Conservation (phyloP, 306 rosid species). For the Rosa persica region DNA sequence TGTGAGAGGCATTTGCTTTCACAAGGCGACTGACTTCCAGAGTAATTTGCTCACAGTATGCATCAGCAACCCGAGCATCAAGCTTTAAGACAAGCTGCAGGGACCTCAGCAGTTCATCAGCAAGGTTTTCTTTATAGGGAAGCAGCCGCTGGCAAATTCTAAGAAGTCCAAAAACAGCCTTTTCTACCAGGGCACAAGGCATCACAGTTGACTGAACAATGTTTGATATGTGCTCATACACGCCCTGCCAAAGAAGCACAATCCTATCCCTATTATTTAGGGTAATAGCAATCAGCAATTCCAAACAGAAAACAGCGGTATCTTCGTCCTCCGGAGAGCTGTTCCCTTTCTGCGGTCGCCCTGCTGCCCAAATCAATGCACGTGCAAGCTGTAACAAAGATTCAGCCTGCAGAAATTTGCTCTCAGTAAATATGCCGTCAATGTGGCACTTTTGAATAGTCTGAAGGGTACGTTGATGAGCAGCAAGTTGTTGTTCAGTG, state of each 20-base stretch:
- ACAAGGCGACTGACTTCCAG: slow-evolving; percentile 97
- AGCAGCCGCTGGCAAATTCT: slow-evolving; percentile 96
- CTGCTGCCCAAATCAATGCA: slow-evolving; percentile 94
- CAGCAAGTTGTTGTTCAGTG: slow-evolving; percentile 98
- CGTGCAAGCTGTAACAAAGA: slow-evolving; percentile 89
- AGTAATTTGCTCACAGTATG: slow-evolving; percentile 95
- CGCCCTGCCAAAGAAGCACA: slow-evolving; percentile 94
- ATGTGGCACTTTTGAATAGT: slow-evolving; percentile 91
- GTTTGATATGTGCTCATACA: slow-evolving; percentile 85
- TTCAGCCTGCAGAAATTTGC: slow-evolving; percentile 94
- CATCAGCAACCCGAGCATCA: slow-evolving; percentile 97
- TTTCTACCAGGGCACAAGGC: slow-evolving; percentile 94
- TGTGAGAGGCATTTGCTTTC: slow-evolving; percentile 93
- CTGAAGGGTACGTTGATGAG: slow-evolving; percentile 93
- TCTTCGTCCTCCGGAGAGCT: slow-evolving; percentile 95
- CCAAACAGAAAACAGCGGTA: slow-evolving; percentile 96
- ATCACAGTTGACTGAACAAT: slow-evolving; percentile 95
- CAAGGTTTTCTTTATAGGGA: slow-evolving; percentile 94
- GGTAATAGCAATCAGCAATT: slow-evolving; percentile 92
- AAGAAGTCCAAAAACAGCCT: slow-evolving; percentile 96
- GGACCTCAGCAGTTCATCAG: slow-evolving; percentile 94
- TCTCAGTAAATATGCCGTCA: slow-evolving; percentile 93
- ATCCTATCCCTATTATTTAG: slow-evolving; percentile 94
- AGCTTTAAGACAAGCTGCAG: slow-evolving; percentile 92
- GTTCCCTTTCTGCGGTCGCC: slow-evolving; percentile 83